These are phyloP conservation scores for Trypanosoma lewisi DNA, from an alignment of 208 protist genomes.

Conservation along the genomic window DNA sequence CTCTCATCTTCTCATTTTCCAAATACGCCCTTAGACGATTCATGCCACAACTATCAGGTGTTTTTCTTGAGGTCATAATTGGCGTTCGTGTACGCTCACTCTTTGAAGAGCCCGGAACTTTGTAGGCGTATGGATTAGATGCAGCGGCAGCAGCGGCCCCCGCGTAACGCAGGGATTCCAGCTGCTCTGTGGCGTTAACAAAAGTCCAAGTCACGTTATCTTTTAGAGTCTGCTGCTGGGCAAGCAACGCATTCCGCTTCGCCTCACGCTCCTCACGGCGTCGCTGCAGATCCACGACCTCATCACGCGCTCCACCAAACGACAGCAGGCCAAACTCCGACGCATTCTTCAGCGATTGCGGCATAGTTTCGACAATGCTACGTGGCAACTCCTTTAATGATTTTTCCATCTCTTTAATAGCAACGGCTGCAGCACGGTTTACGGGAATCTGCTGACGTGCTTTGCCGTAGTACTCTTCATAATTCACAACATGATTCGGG, in stretches of 20 bases:
- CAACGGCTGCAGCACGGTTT: constrained; percentile 6
- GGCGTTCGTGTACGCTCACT: not conserved
- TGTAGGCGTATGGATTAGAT: not conserved
- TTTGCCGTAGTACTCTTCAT: constrained; percentile 69
- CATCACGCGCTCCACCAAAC: constrained; percentile 42
- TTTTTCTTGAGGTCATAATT: not conserved
- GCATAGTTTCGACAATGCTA: constrained; percentile 11
- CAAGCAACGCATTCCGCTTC: constrained; percentile 36
- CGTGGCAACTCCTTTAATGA: constrained; percentile 15
- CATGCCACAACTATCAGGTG: not conserved
- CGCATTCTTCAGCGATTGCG: constrained; percentile 5
- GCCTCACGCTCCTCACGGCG: constrained; percentile 37
- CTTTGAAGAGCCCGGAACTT: not conserved
- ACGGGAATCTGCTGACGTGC: constrained; percentile 13
- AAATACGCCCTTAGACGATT: constrained; percentile 14
- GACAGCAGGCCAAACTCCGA: constrained; percentile 45
- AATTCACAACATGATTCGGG: constrained; percentile 34
- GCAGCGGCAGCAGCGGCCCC: not conserved
- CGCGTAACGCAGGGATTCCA: not conserved
- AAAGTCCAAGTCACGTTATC: constrained; percentile 11
- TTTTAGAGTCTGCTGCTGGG: constrained; percentile 44
- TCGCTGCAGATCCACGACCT: constrained; percentile 35
- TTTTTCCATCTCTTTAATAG: constrained; percentile 29
- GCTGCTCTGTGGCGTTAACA: not conserved
- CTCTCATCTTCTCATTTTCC: constrained; percentile 8